Evolutionary conservation across 1,284 basidiomycete genomes (phyloP).

Genomic region (Chiua sp.): DNA sequence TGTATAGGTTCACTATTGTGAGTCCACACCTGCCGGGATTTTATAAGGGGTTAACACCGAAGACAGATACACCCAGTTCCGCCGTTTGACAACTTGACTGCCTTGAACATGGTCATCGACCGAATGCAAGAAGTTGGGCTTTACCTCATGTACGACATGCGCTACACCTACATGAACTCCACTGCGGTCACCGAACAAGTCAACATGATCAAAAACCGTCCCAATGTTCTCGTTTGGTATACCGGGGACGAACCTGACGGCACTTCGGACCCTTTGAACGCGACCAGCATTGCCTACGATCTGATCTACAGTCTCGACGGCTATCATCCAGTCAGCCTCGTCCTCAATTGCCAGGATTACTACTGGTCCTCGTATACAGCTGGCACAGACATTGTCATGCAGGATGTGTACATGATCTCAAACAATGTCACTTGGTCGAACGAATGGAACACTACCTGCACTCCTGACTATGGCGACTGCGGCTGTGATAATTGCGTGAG

Average conservation of each 20-base stretch:
- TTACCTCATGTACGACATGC: constrained; percentile 82
- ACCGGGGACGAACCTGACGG: constrained; percentile 81
- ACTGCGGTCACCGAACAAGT: constrained; percentile 69
- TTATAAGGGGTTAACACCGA: constrained; percentile 3
- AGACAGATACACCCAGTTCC: constrained; percentile 68
- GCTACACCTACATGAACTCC: constrained; percentile 66
- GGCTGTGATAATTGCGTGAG: constrained; percentile 60
- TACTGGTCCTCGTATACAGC: constrained; percentile 49
- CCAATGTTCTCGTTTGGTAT: constrained; percentile 78
- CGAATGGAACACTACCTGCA: constrained; percentile 58
- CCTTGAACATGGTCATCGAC: constrained; percentile 62
- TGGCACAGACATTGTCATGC: constrained; percentile 67
- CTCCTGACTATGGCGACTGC: constrained; percentile 68
- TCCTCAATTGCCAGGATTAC: too few relatives aligned
- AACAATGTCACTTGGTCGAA: constrained; percentile 72
- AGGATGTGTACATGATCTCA: constrained; percentile 63
- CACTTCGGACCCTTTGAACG: constrained; percentile 65
- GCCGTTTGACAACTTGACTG: constrained; percentile 61
- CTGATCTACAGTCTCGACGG: constrained; percentile 72
- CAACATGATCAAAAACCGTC: constrained; percentile 64
- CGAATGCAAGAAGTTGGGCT: constrained; percentile 74
- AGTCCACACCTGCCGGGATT: constrained; percentile 9
- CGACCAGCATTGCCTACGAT: constrained; percentile 60
- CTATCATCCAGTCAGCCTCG: constrained; percentile 67
- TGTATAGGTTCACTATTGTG: constrained; percentile 39